A percentile compares a stretch with the other conserved stretches of the same genome.
Conservation (phyloP, 2,329 filamentous ascomycete genomes). For the Colletotrichum musicola region DNA sequence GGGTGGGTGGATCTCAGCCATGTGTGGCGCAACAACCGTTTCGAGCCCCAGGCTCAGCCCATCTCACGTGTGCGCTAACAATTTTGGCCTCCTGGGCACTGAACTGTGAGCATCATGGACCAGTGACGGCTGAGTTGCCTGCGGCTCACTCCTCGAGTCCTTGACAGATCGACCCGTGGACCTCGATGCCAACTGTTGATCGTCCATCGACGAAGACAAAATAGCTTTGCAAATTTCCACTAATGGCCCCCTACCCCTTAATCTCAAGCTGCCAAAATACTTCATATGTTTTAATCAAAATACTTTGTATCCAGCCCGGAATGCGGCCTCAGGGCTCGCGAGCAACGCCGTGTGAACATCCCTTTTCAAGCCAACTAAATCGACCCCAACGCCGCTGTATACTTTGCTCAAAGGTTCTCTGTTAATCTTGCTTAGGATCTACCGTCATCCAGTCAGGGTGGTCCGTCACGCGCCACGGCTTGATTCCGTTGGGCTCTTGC, state of each 20-base stretch:
- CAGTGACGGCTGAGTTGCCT: neutral
- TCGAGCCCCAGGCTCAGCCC: slow-evolving; percentile 18
- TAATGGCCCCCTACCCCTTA: no score
- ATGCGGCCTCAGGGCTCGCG: no score
- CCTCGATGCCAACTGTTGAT: no score
- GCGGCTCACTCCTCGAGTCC: no score
- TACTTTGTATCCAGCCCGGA: no score
- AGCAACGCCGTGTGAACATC: neutral
- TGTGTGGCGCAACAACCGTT: slow-evolving; percentile 5
- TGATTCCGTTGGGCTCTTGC: slow-evolving; percentile 68
- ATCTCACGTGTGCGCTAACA: slow-evolving; percentile 28
- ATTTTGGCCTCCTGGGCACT: neutral
- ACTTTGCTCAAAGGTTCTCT: no score
- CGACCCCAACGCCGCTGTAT: slow-evolving; percentile 10
- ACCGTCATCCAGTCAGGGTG: slow-evolving; percentile 66
- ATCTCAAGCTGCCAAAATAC: no score
- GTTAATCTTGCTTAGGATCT: neutral
- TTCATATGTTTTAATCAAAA: no score
- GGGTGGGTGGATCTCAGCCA: slow-evolving; percentile 7
- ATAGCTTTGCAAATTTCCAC: no score
- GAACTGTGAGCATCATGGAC: neutral
- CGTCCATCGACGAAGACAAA: no score
- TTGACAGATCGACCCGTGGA: no score
- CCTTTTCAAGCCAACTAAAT: neutral
- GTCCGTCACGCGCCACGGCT: slow-evolving; percentile 69